phyloP scores from a whole-genome alignment of 495 filamentous ascomycete genomes.

The Penicillium pancosmium region DNA sequence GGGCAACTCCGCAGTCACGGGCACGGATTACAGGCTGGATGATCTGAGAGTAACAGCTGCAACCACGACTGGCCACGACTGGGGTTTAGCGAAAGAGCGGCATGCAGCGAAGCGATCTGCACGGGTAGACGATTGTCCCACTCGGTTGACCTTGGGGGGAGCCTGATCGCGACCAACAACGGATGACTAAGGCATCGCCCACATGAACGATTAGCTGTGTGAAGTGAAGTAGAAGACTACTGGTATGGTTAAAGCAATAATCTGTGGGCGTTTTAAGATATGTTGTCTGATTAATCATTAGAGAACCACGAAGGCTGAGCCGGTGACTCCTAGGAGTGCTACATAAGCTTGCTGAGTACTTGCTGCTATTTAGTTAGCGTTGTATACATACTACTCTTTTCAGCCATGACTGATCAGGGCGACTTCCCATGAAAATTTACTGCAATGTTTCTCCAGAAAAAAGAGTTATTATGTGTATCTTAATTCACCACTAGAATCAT shows the following conservation, averaged over 20 bases:
- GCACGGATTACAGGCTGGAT: slow-evolving; percentile 24
- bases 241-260: too few relatives aligned
- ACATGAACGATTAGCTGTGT: not conserved
- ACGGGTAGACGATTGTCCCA: slow-evolving; percentile 22
- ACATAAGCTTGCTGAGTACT: too few relatives aligned
- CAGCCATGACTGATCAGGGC: not conserved
- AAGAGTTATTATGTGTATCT: not conserved
- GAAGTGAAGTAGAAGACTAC: too few relatives aligned
- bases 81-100: slow-evolving; percentile 6
- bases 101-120: slow-evolving; percentile 15
- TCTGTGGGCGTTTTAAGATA: too few relatives aligned
- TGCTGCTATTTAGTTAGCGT: too few relatives aligned
- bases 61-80: slow-evolving; percentile 16
- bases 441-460: not conserved
- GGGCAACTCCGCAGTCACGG: slow-evolving; percentile 28
- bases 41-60: slow-evolving; percentile 22
- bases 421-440: not conserved
- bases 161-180: slow-evolving; percentile 22
- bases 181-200: slow-evolving; percentile 30
- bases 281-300: too few relatives aligned
- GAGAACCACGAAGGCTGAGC: too few relatives aligned
- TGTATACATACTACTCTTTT: slow-evolving; percentile 1
- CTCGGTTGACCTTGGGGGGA: slow-evolving; percentile 19
- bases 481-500: not conserved
- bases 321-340: too few relatives aligned